A percentile compares a stretch with the other conserved stretches of the same genome.
Evolutionary conservation across 345 rosid species (phyloP).

Genomic region (Lumnitzera racemosa): DNA sequence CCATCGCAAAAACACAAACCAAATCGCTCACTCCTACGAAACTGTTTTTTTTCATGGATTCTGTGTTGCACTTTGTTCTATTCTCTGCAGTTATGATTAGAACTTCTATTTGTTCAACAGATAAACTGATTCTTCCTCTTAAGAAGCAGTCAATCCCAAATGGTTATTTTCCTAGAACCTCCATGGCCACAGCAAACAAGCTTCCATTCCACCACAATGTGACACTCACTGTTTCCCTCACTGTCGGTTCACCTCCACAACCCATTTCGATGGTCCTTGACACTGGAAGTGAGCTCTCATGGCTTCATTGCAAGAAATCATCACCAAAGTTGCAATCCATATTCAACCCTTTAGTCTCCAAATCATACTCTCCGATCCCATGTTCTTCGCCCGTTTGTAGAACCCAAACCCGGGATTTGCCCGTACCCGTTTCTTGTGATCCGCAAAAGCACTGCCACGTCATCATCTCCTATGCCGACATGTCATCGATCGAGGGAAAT

Average conservation of each 20-base stretch:
- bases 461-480: conserved; percentile 72
- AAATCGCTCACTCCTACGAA: too few species aligned
- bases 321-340: conserved; percentile 21
- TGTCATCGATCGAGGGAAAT: conserved; percentile 78
- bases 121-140: too few species aligned
- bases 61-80: too few species aligned
- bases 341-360: conserved; percentile 57
- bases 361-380: conserved; percentile 50
- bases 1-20: too few species aligned
- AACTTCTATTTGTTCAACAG: too few species aligned
- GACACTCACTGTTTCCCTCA: conserved; percentile 61
- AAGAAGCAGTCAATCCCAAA: too few species aligned
- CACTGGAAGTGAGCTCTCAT: conserved; percentile 91
- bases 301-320: conserved; percentile 70
- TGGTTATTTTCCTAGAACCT: too few species aligned
- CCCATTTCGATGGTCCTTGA: conserved; percentile 80
- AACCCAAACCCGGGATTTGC: conserved; percentile 57
- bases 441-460: conserved; percentile 68
- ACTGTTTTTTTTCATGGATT: too few species aligned
- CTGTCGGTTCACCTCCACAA: conserved; percentile 86
- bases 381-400: conserved; percentile 70
- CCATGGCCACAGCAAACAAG: conserved; percentile 29
- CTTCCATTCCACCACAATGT: conserved; percentile 78
- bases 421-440: conserved; percentile 82
- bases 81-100: too few species aligned